Percentiles rank a stretch among this genome's conserved stretches.
Conservation (phyloP, 352 stramenopile species). For the Phytophthora quininea region DNA sequence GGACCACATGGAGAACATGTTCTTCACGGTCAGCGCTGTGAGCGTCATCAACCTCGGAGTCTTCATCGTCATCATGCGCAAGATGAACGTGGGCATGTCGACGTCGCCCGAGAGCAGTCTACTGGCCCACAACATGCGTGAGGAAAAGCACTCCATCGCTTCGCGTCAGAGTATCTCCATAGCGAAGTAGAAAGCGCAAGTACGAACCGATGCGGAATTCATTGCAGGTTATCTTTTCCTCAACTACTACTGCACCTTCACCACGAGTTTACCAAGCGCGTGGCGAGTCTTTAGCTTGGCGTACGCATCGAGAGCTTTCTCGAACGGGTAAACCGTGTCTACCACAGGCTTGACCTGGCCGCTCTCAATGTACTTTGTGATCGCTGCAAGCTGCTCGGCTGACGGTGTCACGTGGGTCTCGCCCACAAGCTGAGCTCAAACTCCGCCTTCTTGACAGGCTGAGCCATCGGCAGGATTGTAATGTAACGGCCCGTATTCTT, state of each 20-base stretch:
- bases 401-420: constrained; percentile 2
- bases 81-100: constrained; percentile 28
- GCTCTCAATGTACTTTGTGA: constrained; percentile 44
- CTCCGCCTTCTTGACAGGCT: constrained; percentile 39
- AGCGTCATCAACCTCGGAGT: constrained; percentile 46
- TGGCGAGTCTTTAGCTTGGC: constrained; percentile 48
- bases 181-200: background rate
- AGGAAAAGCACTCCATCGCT: background rate
- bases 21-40: constrained; percentile 47
- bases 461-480: constrained; percentile 25
- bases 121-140: background rate
- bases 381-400: constrained; percentile 9
- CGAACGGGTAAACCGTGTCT: constrained; percentile 50
- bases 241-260: background rate
- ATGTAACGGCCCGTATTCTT: constrained; percentile 31
- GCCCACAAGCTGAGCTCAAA: constrained; percentile 34
- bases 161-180: background rate
- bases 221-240: too few relatives aligned
- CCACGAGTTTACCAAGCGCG: constrained; percentile 62
- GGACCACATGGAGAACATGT: constrained; percentile 52
- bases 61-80: constrained; percentile 22
- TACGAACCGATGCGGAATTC: too few relatives aligned
- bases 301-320: constrained; percentile 47
- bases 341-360: constrained; percentile 41
- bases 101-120: background rate